Percentiles rank a stretch among this genome's conserved stretches.
phyloP scores from a whole-genome alignment of 1,139 yeast species.

The Chernovozyma aurita region DNA sequence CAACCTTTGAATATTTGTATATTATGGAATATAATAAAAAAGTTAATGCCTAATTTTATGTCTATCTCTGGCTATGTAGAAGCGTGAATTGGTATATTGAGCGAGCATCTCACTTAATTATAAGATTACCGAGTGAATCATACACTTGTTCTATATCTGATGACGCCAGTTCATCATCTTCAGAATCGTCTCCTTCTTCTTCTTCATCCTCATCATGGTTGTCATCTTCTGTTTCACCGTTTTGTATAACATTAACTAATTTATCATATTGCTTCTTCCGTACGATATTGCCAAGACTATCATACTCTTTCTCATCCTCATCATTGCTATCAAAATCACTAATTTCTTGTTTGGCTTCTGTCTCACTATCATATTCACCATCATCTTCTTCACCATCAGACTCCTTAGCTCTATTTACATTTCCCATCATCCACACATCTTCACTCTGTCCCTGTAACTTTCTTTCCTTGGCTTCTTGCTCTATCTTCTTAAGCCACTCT shows the following conservation, averaged over 20 bases:
- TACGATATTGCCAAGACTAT: slow-evolving; percentile 8
- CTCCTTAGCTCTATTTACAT: slow-evolving; percentile 48
- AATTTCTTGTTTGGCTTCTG: slow-evolving; percentile 9
- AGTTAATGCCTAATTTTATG: neutral
- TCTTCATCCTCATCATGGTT: slow-evolving; percentile 4
- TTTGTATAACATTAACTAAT: slow-evolving; percentile 11
- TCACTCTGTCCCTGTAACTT: slow-evolving; percentile 47
- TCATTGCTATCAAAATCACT: slow-evolving; percentile 23
- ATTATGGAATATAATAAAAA: neutral
- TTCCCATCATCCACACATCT: slow-evolving; percentile 79
- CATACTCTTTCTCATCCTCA: slow-evolving; percentile 8
- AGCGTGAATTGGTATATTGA: no score
- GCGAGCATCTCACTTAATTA: no score
- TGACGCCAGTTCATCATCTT: neutral
- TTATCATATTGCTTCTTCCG: slow-evolving; percentile 9
- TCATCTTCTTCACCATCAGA: slow-evolving; percentile 11
- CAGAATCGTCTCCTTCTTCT: slow-evolving; percentile 1
- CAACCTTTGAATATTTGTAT: slow-evolving; percentile 2
- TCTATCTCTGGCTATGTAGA: no score
- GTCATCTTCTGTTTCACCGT: slow-evolving; percentile 10
- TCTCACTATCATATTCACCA: slow-evolving; percentile 10
- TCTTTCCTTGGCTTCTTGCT: slow-evolving; percentile 64
- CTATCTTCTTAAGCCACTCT: slow-evolving; percentile 66
- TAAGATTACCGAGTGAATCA: slow-evolving; percentile 6
- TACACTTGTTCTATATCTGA: slow-evolving; percentile 3